Evolutionary conservation across 2,329 filamentous ascomycete species (phyloP).

Genomic region (Akanthomyces uredinophilus): DNA sequence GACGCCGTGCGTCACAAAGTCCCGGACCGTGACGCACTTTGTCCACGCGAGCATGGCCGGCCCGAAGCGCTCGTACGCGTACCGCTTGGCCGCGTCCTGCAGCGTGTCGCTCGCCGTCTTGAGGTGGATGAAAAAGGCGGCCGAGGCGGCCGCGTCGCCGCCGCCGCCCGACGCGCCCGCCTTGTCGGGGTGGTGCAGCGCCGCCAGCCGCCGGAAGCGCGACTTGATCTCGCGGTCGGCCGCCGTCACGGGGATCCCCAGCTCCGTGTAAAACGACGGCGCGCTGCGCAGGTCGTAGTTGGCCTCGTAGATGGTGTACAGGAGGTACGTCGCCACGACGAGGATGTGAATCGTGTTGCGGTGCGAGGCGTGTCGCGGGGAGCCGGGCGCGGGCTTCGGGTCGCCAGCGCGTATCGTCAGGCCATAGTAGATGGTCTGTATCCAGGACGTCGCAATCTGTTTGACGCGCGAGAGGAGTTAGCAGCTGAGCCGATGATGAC

Average conservation of each 20-base stretch:
- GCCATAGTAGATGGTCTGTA: slow-evolving; percentile 79
- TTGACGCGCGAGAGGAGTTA: slow-evolving; percentile 15
- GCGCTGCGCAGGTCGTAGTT: slow-evolving; percentile 69
- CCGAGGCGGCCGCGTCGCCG: slow-evolving; percentile 25
- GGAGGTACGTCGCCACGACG: slow-evolving; percentile 77
- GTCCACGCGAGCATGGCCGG: slow-evolving; percentile 64
- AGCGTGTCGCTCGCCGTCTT: slow-evolving; percentile 81
- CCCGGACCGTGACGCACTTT: slow-evolving; percentile 61
- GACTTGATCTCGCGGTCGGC: slow-evolving; percentile 75
- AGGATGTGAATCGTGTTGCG: slow-evolving; percentile 77
- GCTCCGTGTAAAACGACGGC: slow-evolving; percentile 73
- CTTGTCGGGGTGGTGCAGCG: slow-evolving; percentile 82
- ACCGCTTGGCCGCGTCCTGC: slow-evolving; percentile 67
- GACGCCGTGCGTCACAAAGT: slow-evolving; percentile 64
- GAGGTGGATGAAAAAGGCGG: slow-evolving; percentile 68
- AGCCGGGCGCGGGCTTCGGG: slow-evolving; percentile 66
- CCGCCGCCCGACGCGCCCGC: slow-evolving; percentile 26
- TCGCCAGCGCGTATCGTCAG: slow-evolving; percentile 86
- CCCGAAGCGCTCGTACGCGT: slow-evolving; percentile 87
- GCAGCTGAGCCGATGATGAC: not conserved
- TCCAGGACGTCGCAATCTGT: slow-evolving; percentile 70
- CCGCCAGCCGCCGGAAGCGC: slow-evolving; percentile 72
- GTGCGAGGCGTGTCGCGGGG: slow-evolving; percentile 65
- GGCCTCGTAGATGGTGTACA: slow-evolving; percentile 90
- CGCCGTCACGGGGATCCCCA: slow-evolving; percentile 64